A percentile compares a stretch with the other conserved stretches of the same genome.
These are phyloP conservation scores for Heliamphora pulchella DNA, from an alignment of 179 eudicot genomes.

Conservation along the genomic window DNA sequence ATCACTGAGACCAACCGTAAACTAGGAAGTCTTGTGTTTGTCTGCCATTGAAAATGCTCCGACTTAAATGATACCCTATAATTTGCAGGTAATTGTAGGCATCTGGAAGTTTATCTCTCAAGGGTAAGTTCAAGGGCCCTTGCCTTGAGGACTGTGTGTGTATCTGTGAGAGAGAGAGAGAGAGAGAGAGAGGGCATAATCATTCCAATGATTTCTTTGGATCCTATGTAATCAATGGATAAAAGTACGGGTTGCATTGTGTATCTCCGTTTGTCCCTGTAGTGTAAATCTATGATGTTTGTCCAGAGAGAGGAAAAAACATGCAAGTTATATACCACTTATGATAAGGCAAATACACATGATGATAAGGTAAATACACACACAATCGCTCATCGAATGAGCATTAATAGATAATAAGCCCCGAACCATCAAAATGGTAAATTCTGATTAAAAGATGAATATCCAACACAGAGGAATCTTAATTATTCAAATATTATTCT, in stretches of 20 bases:
- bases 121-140: no score
- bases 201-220: no score
- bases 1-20: no score
- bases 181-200: no score
- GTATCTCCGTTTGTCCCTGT: not conserved
- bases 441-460: not conserved
- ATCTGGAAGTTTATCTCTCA: no score
- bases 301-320: not conserved
- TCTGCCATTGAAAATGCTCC: no score
- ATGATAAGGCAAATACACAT: not conserved
- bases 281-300: not conserved
- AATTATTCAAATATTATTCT: not conserved
- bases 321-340: not conserved
- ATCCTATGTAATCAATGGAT: no score
- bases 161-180: no score
- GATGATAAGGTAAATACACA: not conserved
- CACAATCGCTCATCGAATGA: not conserved
- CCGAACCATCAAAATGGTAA: not conserved
- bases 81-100: no score
- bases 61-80: no score
- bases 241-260: not conserved
- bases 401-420: slow-evolving; percentile 2
- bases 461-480: not conserved
- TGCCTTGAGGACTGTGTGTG: no score
- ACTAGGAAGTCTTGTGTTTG: not conserved